Evolutionary conservation across 345 rosid genomes (phyloP), one percentile per base, ranked within the genome.

Genomic region (Hypericum perforatum): DNA sequence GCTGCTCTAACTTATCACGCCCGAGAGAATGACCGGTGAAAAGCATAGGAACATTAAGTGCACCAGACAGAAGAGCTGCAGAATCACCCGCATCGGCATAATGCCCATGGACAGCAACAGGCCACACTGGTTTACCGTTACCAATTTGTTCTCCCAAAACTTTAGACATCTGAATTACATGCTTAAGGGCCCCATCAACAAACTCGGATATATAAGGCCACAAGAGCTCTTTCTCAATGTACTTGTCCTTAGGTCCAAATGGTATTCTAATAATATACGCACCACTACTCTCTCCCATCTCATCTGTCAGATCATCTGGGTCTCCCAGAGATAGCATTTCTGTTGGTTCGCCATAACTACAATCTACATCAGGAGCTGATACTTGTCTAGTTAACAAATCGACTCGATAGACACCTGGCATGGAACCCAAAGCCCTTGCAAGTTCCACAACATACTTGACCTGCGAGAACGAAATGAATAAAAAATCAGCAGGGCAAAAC

Each of bases 71-170:
- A 72, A 94, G 92, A 63, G 97, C 95, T 41, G 89, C 76, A 36
- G 92, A 80, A 49, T 94, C 92, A 11, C 99, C 97, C 53, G 97
- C 99, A 81, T 94, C 97, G 16, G 99, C 99, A 68, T 86, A 94
- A 63, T 94, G 99, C 49, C 99, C 97, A 68, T 94, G 99, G 69
- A 94, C 86, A 44, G 95, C 94, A 60, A 80, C 71, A 40, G 99
- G 99, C 99, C 99, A 94, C 49, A 89, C 74, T 7, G 94, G 94
- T 71, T 82, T 88, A 56, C 95, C 95, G 49, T 72, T 68, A 70
- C 86, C 84, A 76, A 89, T 69, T 78, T 94, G 95, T 75, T 89
- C 97, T 37, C 95, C 97, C 8, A 89, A 82, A 73, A 84, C 97
- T 70, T 75, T 89, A 55, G 99, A 86, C 95, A 94, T 94, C 68